Base-by-base conservation (phyloP, 352 stramenopile genomes). In the Pythium rhizo-oryzae region DNA sequence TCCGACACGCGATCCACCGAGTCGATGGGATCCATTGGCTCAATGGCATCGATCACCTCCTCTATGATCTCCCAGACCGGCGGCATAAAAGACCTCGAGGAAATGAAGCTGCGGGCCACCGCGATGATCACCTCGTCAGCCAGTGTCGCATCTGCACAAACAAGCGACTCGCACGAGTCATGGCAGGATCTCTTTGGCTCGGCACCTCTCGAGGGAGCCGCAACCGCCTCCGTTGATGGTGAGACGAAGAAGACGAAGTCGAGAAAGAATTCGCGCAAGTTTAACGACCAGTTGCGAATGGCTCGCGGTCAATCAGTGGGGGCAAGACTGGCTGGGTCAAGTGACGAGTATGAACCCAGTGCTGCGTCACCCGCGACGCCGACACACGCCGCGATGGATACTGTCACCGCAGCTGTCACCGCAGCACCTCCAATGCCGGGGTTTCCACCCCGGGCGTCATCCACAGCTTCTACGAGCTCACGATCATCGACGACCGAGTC, bases 161-260 rank as follows among this genome's bases (percentile, higher is more conserved):
- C 75, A 9, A 21, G n/a, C 4, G 55, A 33, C 0, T n/a, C 64
- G 1, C 64, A 88, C 23, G 84, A 92, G 52, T 82, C 84, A 0
- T 92, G 84, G 84, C 78, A 92, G 67, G 82, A 91, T 47, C 65
- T 92, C 6, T 92, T 92, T 53, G 84, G 84, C 4, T 65, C 76
- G 24, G 71, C 68, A 19, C 53, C 53, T 1, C 37, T 50, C 8
- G 60, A 57, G 11, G 24, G 24, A 30, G 52, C 19, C 28, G 44
- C 60, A 15, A 46, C 51, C 19, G 7, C 55, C 59, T 25, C 46
- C 49, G 59, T 70, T 9, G 54, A 67, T 21, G 76, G 85, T 5
- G 84, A 81, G 49, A 69, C 65, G 15, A 77, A 87, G 52, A 76
- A 76, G 19, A 65, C 76, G 68, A 90, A 89, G 69, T 82, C 80